Base-by-base conservation (phyloP, 208 protist species). In the Balamuthia mandrillaris region DNA sequence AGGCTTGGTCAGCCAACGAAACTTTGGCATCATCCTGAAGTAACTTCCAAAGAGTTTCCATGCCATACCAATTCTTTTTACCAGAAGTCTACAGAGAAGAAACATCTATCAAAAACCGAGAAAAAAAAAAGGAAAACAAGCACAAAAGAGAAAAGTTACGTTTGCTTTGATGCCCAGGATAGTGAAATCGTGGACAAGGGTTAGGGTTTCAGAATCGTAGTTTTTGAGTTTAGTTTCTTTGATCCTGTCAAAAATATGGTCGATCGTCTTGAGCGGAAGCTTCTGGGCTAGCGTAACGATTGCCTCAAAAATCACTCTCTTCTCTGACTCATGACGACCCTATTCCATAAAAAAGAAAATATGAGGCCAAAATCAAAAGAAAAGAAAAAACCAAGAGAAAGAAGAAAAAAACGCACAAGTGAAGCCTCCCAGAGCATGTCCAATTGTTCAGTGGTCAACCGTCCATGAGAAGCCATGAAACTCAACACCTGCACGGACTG, bases 1-100 rank as follows among this genome's bases (percentile, higher is more conserved):
- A 86, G 1, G 85, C 58, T 12, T 56, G 47, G 9, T 27, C 77
- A 54, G 63, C 66, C 60, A 88, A 44, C n/a, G 18, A 29, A 45
- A 54, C 58, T 0, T 49, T 45, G 29, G 47, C 68, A 3, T 72
- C 33, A 29, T 88, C 63, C 60, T 81, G 68, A 41, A 68, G 41
- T 18, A 89, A 12, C 77, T 54, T 65, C 81, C 82, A 89, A 45
- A 89, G 84, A 18, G 85, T 39, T 16, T 89, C 87, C 9, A 89
- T 12, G n/a, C 87, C 87, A 60, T 86, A 89, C 27, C 33, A 87
- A 31, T 89, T 83, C 37, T 86, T 87, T 44, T 83, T 83, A 10
- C 77, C 58, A 12, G 77, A 70, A 21, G 12, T 52, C 77, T 83
- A 56, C 65, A 29, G 14, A 27, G 37, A 65, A 65, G 56, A 31